A percentile compares a stretch with the other conserved stretches of the same genome.
Conservation (phyloP, 176 grass and related monocot genomes). For the Musa acuminata region DNA sequence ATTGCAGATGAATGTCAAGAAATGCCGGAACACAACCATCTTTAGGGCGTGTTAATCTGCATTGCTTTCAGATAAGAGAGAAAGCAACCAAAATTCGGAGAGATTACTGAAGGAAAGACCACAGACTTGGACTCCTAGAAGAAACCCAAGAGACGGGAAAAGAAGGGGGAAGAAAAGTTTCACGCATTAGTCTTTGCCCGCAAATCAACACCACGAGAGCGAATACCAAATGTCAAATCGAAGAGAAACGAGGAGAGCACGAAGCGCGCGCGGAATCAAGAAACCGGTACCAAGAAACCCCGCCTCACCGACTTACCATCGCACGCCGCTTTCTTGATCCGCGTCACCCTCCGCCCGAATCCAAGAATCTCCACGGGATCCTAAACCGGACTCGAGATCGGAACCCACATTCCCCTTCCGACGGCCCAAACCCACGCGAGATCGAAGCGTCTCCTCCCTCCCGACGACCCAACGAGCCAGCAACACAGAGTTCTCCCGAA, state of each 20-base stretch:
- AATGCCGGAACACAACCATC: not conserved
- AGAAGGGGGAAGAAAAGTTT: not conserved
- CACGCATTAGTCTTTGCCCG: not conserved
- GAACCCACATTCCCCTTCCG: conserved; percentile 3
- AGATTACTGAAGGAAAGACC: not conserved
- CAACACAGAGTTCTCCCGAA: not conserved
- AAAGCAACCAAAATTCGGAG: not conserved
- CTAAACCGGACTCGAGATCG: not conserved
- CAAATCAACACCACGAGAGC: not conserved
- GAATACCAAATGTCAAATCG: not conserved
- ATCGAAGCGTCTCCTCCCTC: not conserved
- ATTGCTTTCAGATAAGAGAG: not conserved
- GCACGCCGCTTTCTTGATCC: not conserved
- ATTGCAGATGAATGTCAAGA: not conserved
- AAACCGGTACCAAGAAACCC: not conserved
- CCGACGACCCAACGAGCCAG: not conserved
- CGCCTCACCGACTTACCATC: not conserved
- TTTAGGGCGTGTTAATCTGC: not conserved
- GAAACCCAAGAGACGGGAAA: not conserved
- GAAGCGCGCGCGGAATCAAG: not conserved
- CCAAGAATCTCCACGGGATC: not conserved
- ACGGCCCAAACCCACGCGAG: not conserved
- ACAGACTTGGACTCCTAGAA: not conserved
- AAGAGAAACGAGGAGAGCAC: not conserved
- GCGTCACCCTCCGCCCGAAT: not conserved